Conservation (phyloP, 345 rosid species). For the Turritis glabra region DNA sequence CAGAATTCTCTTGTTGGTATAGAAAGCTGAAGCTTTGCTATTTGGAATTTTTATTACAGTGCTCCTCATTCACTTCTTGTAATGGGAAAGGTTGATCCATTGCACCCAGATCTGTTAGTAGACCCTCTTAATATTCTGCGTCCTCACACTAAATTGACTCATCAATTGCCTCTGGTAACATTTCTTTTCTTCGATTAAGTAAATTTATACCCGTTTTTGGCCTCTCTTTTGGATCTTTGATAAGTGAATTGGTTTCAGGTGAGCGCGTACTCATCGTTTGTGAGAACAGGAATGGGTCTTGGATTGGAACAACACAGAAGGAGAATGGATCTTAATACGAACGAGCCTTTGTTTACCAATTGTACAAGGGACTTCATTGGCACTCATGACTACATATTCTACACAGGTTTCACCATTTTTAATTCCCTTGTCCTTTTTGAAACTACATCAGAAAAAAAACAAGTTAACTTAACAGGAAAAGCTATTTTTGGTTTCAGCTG, state of each 20-base stretch:
- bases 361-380: slow-evolving; percentile 95
- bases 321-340: slow-evolving; percentile 78
- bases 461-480: background rate
- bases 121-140: slow-evolving; percentile 90
- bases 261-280: slow-evolving; percentile 96
- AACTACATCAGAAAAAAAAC: background rate
- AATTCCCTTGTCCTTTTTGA: background rate
- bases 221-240: slow-evolving; percentile 15
- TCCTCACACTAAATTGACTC: slow-evolving; percentile 80
- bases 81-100: slow-evolving; percentile 81
- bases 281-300: slow-evolving; percentile 56
- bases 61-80: slow-evolving; percentile 97
- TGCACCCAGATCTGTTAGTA: slow-evolving; percentile 71
- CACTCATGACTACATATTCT: slow-evolving; percentile 93
- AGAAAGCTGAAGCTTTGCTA: slow-evolving; percentile 21
- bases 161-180: slow-evolving; percentile 89
- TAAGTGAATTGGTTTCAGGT: slow-evolving; percentile 53
- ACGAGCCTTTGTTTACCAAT: slow-evolving; percentile 93
- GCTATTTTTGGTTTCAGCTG: slow-evolving; percentile 58
- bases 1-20: background rate
- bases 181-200: background rate
- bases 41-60: slow-evolving; percentile 50
- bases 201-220: background rate
- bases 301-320: slow-evolving; percentile 80
- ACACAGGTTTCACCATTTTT: slow-evolving; percentile 63